Evolutionary conservation across 2,329 filamentous ascomycete species (phyloP).

Genomic region (Xylaria polymorpha): DNA sequence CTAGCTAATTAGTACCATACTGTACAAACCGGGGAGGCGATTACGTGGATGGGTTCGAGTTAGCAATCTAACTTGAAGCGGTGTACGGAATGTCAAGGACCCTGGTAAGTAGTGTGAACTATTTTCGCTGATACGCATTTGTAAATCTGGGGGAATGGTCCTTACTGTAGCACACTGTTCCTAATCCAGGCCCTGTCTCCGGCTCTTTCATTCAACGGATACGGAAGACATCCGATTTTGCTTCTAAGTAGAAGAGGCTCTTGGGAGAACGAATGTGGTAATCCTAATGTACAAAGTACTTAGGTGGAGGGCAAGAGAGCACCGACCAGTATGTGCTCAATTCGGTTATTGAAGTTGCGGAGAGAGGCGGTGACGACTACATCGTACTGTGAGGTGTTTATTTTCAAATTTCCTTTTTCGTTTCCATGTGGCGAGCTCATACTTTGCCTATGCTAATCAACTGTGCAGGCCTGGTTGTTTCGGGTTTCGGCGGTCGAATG

Average conservation of each 20-base stretch:
- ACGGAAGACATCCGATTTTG: slow-evolving; percentile 43
- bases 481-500: slow-evolving; percentile 6
- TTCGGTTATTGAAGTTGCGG: slow-evolving; percentile 9
- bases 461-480: slow-evolving; percentile 1
- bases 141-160: slow-evolving; percentile 47
- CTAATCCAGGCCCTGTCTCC: slow-evolving; percentile 47
- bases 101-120: slow-evolving; percentile 19
- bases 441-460: neutral
- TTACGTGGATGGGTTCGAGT: slow-evolving; percentile 33
- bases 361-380: slow-evolving; percentile 21
- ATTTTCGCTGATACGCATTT: slow-evolving; percentile 38
- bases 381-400: slow-evolving; percentile 12
- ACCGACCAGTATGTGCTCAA: slow-evolving; percentile 14
- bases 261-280: slow-evolving; percentile 34
- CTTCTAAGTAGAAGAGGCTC: slow-evolving; percentile 38
- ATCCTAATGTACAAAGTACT: slow-evolving; percentile 7
- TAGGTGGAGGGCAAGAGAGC: slow-evolving; percentile 11
- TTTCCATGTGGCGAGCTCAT: slow-evolving; percentile 1
- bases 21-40: slow-evolving; percentile 31
- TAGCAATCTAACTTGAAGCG: slow-evolving; percentile 34
- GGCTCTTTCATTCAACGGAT: slow-evolving; percentile 44
- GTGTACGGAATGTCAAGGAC: slow-evolving; percentile 34
- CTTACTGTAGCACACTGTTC: slow-evolving; percentile 42
- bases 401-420: neutral
- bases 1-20: slow-evolving; percentile 30